Percentiles rank a stretch among this genome's conserved stretches.
These are phyloP conservation scores for Osmanthus fragrans DNA, from an alignment of 257 asterid species.

Conservation along the genomic window DNA sequence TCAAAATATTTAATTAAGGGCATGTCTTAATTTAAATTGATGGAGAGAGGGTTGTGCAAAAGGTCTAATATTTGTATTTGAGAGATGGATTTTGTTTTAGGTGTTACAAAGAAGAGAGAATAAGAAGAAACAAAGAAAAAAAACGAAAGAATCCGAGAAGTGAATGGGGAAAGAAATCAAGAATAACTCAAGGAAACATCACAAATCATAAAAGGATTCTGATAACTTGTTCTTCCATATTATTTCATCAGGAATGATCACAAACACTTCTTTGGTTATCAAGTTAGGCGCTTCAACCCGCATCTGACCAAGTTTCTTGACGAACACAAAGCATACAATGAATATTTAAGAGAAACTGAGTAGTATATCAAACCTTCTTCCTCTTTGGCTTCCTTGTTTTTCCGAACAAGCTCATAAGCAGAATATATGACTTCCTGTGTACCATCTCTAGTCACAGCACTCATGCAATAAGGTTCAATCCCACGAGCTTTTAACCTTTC, in stretches of 20 bases:
- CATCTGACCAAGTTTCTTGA: neutral
- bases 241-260: no score
- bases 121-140: no score
- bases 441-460: slow-evolving; percentile 78
- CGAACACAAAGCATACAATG: neutral
- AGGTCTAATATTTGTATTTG: neutral
- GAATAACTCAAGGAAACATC: neutral
- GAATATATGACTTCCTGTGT: slow-evolving; percentile 73
- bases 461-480: slow-evolving; percentile 78
- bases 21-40: neutral
- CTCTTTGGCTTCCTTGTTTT: slow-evolving; percentile 33
- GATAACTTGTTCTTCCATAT: neutral
- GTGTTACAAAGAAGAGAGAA: neutral
- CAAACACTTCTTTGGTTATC: no score
- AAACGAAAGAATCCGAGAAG: neutral
- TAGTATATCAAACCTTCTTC: slow-evolving; percentile 51
- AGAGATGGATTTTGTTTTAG: neutral
- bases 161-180: neutral
- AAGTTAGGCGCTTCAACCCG: no score
- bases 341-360: neutral
- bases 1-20: neutral
- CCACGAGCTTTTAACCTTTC: slow-evolving; percentile 64
- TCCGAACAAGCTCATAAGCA: slow-evolving; percentile 67
- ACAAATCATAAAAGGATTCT: neutral
- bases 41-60: neutral